Conservation (phyloP, 169 alveolate genomes). For the Besnoitia besnoiti region DNA sequence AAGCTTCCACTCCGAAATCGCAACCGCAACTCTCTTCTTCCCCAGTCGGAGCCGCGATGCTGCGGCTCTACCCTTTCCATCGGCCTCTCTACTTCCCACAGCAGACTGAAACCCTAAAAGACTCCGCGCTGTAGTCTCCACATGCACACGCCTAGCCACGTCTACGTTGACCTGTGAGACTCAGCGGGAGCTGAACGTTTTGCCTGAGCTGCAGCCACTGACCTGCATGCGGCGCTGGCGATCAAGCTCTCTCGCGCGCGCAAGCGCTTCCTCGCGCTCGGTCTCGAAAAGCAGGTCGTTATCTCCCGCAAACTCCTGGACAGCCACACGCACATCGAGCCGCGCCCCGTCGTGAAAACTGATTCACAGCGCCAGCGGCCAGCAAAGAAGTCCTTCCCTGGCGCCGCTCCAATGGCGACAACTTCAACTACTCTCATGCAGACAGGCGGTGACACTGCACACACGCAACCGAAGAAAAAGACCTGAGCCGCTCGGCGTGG, state of each 20-base stretch:
- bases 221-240: slow-evolving; percentile 59
- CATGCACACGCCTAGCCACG: not conserved
- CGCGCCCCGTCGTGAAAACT: no score
- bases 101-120: not conserved
- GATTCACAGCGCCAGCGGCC: no score
- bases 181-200: no score
- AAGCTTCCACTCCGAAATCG: no score
- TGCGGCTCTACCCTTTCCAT: no score
- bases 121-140: not conserved
- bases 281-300: slow-evolving; percentile 55
- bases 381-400: not conserved
- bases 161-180: not conserved
- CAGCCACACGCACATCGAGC: no score
- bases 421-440: not conserved
- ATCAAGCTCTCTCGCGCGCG: slow-evolving; percentile 62
- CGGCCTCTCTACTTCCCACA: no score
- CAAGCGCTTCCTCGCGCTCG: slow-evolving; percentile 65
- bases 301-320: slow-evolving; percentile 65
- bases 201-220: no score
- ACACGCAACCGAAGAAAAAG: no score
- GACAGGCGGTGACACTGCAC: not conserved
- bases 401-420: not conserved
- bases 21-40: no score
- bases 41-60: no score
- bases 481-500: no score